These are phyloP conservation scores for Geranium rotundifolium DNA, from an alignment of 345 rosid species.

Conservation along the genomic window DNA sequence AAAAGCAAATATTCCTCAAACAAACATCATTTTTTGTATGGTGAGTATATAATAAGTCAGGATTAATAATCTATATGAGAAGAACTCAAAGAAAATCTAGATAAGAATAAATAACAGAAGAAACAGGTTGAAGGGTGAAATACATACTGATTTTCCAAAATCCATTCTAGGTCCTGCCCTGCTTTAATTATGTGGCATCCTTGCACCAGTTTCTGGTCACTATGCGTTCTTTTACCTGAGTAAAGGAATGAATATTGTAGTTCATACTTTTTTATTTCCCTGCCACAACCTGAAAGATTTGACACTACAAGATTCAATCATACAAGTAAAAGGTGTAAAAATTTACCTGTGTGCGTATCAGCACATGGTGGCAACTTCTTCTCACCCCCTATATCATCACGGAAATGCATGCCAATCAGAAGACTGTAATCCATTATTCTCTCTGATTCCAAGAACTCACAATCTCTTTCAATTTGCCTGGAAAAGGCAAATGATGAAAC, in stretches of 20 bases:
- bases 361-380: conserved; percentile 89
- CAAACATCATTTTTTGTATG: no score
- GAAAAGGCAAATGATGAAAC: not conserved
- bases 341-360: conserved; percentile 66
- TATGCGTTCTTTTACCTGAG: conserved; percentile 65
- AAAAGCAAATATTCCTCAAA: no score
- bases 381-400: conserved; percentile 76
- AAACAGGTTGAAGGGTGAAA: not conserved
- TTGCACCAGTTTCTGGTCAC: conserved; percentile 71
- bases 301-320: not conserved
- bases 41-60: no score
- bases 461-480: conserved; percentile 76
- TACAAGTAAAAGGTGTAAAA: not conserved
- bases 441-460: conserved; percentile 90
- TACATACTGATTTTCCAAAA: conserved; percentile 66
- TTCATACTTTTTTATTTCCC: not conserved
- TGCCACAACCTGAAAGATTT: not conserved
- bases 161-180: conserved; percentile 80
- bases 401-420: conserved; percentile 84
- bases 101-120: not conserved
- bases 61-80: not conserved
- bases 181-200: conserved; percentile 87
- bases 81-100: not conserved
- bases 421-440: conserved; percentile 97
- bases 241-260: conserved; percentile 1